Conservation (phyloP, 306 rosid genomes). For the Lagenaria siceraria region DNA sequence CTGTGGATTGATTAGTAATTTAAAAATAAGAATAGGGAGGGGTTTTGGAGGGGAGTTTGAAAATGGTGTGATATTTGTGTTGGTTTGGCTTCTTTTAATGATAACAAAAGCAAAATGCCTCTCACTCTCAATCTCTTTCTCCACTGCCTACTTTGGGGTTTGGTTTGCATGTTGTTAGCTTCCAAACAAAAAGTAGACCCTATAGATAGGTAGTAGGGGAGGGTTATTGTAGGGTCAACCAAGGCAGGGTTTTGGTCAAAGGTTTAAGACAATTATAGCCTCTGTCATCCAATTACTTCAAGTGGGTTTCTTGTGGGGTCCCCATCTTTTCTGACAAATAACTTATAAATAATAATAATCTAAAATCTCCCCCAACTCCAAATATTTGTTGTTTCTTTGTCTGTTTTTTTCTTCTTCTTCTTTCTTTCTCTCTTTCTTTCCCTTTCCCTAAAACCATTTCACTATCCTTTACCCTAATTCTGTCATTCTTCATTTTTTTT, state of each 20-base stretch:
- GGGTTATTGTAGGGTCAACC: neutral
- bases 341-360: too few relatives aligned
- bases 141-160: neutral
- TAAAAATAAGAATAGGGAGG: too few relatives aligned
- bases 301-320: neutral
- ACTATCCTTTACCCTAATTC: neutral
- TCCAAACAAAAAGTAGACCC: neutral
- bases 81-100: too few relatives aligned
- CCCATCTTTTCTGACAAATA: neutral
- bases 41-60: too few relatives aligned
- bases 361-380: neutral
- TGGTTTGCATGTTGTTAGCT: neutral
- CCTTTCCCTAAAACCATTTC: too few relatives aligned
- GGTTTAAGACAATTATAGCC: neutral
- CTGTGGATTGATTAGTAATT: too few relatives aligned
- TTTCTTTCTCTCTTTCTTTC: too few relatives aligned
- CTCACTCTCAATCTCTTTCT: neutral
- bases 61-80: too few relatives aligned
- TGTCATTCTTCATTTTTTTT: neutral
- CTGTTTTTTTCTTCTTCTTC: too few relatives aligned
- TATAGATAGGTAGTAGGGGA: neutral
- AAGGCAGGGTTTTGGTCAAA: neutral
- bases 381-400: too few relatives aligned
- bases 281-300: neutral
- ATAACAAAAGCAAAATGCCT: neutral